phyloP scores from a whole-genome alignment of 352 stramenopile species.

The Phytophthora brassicae region DNA sequence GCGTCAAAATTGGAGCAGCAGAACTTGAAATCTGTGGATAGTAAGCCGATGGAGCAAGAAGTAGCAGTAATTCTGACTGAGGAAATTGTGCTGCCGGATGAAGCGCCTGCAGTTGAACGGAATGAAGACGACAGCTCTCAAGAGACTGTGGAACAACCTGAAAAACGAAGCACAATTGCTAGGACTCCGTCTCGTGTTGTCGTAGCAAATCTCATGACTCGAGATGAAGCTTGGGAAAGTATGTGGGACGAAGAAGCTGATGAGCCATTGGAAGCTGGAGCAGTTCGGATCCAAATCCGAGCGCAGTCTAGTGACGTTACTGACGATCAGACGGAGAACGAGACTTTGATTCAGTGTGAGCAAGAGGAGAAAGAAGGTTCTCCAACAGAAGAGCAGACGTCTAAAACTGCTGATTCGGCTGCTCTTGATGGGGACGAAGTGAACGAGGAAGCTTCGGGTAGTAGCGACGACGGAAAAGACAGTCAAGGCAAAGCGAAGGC shows the following conservation, averaged over 20 bases:
- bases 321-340: constrained; percentile 4
- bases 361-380: constrained; percentile 3
- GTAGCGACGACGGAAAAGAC: constrained; percentile 40
- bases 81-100: background rate
- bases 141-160: background rate
- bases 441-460: constrained; percentile 32
- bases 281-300: constrained; percentile 26
- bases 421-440: constrained; percentile 21
- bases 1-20: constrained; percentile 8
- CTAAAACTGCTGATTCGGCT: background rate
- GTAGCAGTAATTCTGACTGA: background rate
- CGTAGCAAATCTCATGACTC: constrained; percentile 43
- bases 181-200: constrained; percentile 11
- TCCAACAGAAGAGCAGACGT: background rate
- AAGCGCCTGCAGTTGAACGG: background rate
- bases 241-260: constrained; percentile 66
- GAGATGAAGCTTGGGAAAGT: constrained; percentile 80
- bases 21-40: background rate
- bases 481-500: constrained; percentile 33
- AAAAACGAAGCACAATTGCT: background rate
- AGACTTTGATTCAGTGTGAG: constrained; percentile 2
- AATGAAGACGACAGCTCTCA: background rate
- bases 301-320: constrained; percentile 20
- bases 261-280: constrained; percentile 32
- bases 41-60: background rate